phyloP scores from a whole-genome alignment of 495 filamentous ascomycete species.

The Podospora didyma region DNA sequence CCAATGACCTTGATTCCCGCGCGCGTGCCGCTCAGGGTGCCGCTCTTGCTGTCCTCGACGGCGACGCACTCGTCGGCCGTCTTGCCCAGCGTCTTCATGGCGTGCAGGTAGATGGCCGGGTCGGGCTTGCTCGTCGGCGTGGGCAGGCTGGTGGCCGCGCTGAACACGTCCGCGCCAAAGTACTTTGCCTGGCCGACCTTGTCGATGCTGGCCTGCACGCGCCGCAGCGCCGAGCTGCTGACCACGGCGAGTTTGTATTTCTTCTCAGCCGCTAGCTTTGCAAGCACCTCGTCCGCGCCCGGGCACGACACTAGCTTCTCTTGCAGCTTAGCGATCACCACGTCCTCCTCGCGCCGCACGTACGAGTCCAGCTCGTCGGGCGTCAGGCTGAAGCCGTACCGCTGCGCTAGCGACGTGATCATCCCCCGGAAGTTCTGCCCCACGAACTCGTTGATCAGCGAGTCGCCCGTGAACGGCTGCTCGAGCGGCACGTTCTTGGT shows the following conservation, averaged over 20 bases:
- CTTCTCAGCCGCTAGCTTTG: slow-evolving; percentile 54
- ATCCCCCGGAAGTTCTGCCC: slow-evolving; percentile 97
- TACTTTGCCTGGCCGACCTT: slow-evolving; percentile 78
- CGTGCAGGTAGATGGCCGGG: slow-evolving; percentile 85
- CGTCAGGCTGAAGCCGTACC: slow-evolving; percentile 66
- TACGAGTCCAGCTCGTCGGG: slow-evolving; percentile 68
- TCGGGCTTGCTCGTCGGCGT: slow-evolving; percentile 88
- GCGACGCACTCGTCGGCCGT: slow-evolving; percentile 73
- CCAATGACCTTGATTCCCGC: slow-evolving; percentile 81
- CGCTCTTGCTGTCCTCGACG: slow-evolving; percentile 87
- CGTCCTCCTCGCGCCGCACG: slow-evolving; percentile 75
- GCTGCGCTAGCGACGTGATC: slow-evolving; percentile 65
- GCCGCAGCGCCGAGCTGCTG: slow-evolving; percentile 69
- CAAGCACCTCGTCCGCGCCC: slow-evolving; percentile 67
- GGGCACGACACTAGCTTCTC: slow-evolving; percentile 63
- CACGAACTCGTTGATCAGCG: slow-evolving; percentile 84
- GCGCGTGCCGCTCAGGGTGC: slow-evolving; percentile 72
- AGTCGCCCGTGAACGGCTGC: slow-evolving; percentile 72
- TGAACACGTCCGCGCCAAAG: slow-evolving; percentile 78
- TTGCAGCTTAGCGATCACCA: slow-evolving; percentile 80
- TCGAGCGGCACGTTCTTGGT: slow-evolving; percentile 51
- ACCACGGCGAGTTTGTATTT: slow-evolving; percentile 82
- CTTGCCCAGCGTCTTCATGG: slow-evolving; percentile 71
- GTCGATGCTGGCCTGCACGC: slow-evolving; percentile 75
- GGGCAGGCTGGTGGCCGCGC: slow-evolving; percentile 72